Conservation (phyloP, 73 alveolate genomes). For the Paramecium bursaria region DNA sequence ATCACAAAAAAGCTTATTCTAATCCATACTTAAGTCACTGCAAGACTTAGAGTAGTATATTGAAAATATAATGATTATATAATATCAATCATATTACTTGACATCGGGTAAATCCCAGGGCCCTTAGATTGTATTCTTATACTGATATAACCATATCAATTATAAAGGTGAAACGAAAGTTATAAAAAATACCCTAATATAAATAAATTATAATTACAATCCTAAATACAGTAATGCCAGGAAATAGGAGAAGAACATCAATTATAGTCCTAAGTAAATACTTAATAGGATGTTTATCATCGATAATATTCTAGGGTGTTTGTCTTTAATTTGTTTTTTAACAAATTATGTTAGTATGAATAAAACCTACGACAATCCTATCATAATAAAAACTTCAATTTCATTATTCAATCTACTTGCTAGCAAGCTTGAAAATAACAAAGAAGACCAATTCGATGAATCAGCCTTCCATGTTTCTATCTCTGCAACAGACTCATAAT, state of each 20-base stretch:
- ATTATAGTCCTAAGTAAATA: background rate
- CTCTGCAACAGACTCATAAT: background rate
- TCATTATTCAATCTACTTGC: conserved; percentile 55
- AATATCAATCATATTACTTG: conserved; percentile 53
- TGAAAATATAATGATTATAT: too few species aligned
- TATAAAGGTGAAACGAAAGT: conserved; percentile 57
- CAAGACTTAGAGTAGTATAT: too few species aligned
- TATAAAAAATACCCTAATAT: conserved; percentile 35
- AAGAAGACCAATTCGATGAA: conserved; percentile 40
- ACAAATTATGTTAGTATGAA: conserved; percentile 7
- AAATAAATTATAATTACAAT: background rate
- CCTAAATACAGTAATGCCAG: conserved; percentile 48
- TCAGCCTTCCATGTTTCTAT: background rate
- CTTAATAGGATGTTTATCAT: conserved; percentile 1
- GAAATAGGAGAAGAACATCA: conserved; percentile 44
- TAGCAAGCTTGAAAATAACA: conserved; percentile 26
- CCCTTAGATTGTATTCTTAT: conserved; percentile 40
- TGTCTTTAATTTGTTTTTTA: background rate
- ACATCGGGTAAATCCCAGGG: conserved; percentile 64
- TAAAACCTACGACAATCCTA: background rate
- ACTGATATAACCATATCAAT: conserved; percentile 53
- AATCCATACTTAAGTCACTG: too few species aligned
- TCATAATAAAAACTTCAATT: conserved; percentile 35
- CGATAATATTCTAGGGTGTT: background rate
- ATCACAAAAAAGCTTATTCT: too few species aligned